Evolutionary conservation across 2,329 filamentous ascomycete genomes (phyloP), one percentile per base, ranked within the genome.

Genomic region (Phialophora verrucosa): DNA sequence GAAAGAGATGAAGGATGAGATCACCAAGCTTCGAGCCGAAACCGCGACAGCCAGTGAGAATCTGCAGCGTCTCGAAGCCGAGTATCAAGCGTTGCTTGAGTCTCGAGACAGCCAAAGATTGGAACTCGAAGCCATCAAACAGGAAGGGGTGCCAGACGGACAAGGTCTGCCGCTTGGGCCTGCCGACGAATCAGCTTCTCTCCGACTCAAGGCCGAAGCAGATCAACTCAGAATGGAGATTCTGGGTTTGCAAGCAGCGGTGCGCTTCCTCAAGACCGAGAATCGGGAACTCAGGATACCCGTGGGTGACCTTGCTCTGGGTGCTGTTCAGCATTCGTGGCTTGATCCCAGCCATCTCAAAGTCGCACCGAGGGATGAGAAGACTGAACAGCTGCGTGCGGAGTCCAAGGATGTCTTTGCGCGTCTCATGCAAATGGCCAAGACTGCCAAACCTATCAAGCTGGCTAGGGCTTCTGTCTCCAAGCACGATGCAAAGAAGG

Each of bases 211-310:
- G 27, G 68, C 64, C 2, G 69, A 71, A 58, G 57, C 65, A 3
- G 68, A 72, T 31, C 59, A 65, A 35, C 68, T 72, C 35, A 66
- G 64, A 31, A 73, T 77, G 14, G 81, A 83, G 66, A 76, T 82
- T 23, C 73, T 73, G 59, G 78, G 75, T 68, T 76, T 83, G 12
- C 79, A 82, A 74, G 76, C 80, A n/a, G 79, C 80, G 1, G 78
- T 82, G 6, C 79, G 81, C 56, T 82, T 78, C 71, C 72, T 82
- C 7, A 79, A 80, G 38, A 77, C 79, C 60, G 81, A 83, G 59
- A 82, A 80, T 65, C 77, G 78, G 29, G 78, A 78, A 29, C 66
- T 73, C 12, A 64, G 58, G 38, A 51, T 71, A 27, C 72, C 72
- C 8, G 61, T 71, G 1, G 57, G 49, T 31, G 61, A 67, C 25